A percentile compares a stretch with the other conserved stretches of the same genome.
Evolutionary conservation across 1,284 basidiomycete species (phyloP).

Genomic region (Earliella scabrosa): DNA sequence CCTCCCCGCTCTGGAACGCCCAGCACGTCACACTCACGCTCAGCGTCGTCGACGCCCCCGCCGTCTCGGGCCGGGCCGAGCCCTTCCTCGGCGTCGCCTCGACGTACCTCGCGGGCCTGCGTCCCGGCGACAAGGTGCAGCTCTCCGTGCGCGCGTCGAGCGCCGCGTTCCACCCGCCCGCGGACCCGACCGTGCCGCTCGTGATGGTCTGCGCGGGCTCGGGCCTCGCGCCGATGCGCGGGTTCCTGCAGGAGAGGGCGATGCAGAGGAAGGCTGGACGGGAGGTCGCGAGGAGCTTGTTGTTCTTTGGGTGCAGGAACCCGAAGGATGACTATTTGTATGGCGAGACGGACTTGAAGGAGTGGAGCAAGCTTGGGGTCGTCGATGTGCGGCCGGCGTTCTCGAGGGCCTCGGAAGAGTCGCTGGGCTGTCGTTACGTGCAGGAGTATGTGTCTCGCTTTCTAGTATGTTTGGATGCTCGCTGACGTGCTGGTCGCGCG

Average conservation of each 20-base stretch:
- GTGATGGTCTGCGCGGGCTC: slow-evolving; percentile 55
- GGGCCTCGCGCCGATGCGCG: slow-evolving; percentile 56
- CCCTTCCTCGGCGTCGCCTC: slow-evolving; percentile 53
- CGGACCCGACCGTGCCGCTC: slow-evolving; percentile 46
- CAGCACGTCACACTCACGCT: slow-evolving; percentile 48
- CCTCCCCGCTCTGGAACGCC: slow-evolving; percentile 52
- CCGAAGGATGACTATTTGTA: slow-evolving; percentile 50
- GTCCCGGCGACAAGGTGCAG: slow-evolving; percentile 46
- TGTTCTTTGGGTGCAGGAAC: slow-evolving; percentile 54
- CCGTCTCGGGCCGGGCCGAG: slow-evolving; percentile 37
- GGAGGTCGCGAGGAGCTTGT: slow-evolving; percentile 44
- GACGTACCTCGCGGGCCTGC: slow-evolving; percentile 49
- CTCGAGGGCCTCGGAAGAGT: slow-evolving; percentile 41
- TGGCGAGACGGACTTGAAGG: slow-evolving; percentile 42
- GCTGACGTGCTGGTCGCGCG: too few species aligned
- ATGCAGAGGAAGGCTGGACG: slow-evolving; percentile 48
- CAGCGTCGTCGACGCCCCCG: slow-evolving; percentile 45
- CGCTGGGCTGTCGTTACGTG: slow-evolving; percentile 48
- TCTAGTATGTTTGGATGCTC: background rate
- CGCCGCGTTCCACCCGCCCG: slow-evolving; percentile 49
- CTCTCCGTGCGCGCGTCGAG: slow-evolving; percentile 47
- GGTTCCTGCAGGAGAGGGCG: slow-evolving; percentile 57
- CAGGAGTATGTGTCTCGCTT: slow-evolving; percentile 44
- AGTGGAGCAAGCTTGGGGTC: slow-evolving; percentile 47
- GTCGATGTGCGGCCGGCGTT: slow-evolving; percentile 55